Evolutionary conservation across 352 stramenopile genomes (phyloP), one percentile per base, ranked within the genome.

Genomic region (Globisporangium spiculum): DNA sequence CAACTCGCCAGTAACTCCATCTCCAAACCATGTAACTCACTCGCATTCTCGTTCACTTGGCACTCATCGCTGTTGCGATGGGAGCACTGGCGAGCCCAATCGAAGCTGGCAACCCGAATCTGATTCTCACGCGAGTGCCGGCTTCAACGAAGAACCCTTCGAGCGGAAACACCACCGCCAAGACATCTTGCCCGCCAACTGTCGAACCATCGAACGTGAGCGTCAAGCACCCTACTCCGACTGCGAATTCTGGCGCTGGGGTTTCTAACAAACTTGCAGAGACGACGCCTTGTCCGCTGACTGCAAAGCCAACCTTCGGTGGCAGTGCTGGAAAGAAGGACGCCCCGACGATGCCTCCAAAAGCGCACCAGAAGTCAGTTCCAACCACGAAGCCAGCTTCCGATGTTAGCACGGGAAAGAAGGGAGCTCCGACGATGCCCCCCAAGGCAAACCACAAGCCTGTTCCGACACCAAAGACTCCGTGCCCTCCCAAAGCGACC

Each of bases 31-130:
- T 60, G 27, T 16, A 60, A 10, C 54, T 60, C 27, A 27, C 26
- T 60, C 54, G 54, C 54, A 38, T 60, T 18, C 26, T 60, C 27
- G 27, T 60, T 38, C 54, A 60, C 54, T 32, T 60, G 26, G 26
- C 10, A 16, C 26, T 60, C 8, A 34, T 60, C 54, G 16, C 54
- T 38, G 54, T 60, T 14, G 54, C 54, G 18, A 36, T 60, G 10
- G 54, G 54, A 60, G 54, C 54, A 10, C 27, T 60, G 16, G 54
- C 10, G 24, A 30, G 10, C 6, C 27, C 54, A 10, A 41, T 14
- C 1, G 54, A 60, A 30, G 54, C 54, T 30, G 54, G 22, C 54
- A 60, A 60, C 54, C 54, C 27, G 1, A 44, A 12, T 24, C n/a
- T 55, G 7, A 10, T 55, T 12, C 8, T 27, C 27, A 27, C 34